Conservation (phyloP, 2,329 filamentous ascomycete genomes). For the Epichloe sylvatica region DNA sequence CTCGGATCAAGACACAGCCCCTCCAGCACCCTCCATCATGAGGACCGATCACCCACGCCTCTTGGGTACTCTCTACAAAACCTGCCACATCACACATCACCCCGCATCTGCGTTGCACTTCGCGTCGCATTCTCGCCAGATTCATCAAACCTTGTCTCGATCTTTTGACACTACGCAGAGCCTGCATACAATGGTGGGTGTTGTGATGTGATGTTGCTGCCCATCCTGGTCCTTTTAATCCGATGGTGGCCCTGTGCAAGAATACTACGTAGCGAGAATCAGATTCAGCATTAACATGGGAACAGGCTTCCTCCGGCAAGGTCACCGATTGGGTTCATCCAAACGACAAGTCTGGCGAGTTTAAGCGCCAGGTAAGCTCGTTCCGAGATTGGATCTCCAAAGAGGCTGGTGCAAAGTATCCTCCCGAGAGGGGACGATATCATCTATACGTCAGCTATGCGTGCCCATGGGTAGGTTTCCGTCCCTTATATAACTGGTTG, state of each 20-base stretch:
- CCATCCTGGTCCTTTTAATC: not conserved
- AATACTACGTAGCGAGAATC: no score
- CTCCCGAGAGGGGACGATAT: slow-evolving; percentile 77
- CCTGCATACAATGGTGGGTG: not conserved
- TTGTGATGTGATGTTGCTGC: not conserved
- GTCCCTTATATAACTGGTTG: no score
- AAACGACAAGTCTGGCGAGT: slow-evolving; percentile 71
- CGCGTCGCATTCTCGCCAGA: no score
- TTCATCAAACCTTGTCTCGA: not conserved
- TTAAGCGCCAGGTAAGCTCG: slow-evolving; percentile 72
- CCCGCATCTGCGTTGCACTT: not conserved
- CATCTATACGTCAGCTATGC: slow-evolving; percentile 93
- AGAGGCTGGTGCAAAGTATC: slow-evolving; percentile 58
- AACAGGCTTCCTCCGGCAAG: slow-evolving; percentile 5
- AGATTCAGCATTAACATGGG: not conserved
- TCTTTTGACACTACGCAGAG: not conserved
- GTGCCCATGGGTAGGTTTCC: slow-evolving; percentile 62
- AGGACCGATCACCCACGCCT: no score
- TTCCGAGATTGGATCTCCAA: slow-evolving; percentile 73
- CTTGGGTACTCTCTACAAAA: no score
- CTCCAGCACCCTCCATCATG: no score
- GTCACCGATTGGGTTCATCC: slow-evolving; percentile 74
- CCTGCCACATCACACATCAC: not conserved
- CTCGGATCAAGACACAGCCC: no score
- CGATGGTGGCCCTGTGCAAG: not conserved